Conservation (phyloP, 169 alveolate species). For the Eimeria maxima region DNA sequence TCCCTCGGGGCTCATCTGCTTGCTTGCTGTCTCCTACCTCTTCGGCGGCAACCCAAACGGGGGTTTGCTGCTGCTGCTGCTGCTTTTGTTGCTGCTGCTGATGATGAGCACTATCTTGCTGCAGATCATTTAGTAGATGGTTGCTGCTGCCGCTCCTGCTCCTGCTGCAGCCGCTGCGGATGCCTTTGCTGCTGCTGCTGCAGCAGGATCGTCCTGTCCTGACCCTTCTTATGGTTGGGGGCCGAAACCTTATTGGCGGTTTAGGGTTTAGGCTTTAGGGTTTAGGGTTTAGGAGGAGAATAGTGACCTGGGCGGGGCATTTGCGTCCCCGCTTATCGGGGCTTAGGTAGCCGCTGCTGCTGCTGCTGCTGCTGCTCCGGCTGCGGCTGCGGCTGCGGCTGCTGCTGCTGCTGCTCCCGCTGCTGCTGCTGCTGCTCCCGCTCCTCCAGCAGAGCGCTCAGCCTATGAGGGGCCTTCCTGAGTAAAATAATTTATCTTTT, state of each 20-base stretch:
- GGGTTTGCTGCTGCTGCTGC: slow-evolving; percentile 10
- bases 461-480: neutral
- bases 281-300: neutral
- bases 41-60: neutral
- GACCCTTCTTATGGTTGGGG: neutral
- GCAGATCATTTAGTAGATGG: neutral
- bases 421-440: slow-evolving; percentile 1
- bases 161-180: slow-evolving; percentile 2
- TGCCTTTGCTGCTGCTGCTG: slow-evolving; percentile 1
- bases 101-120: neutral
- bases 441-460: no score
- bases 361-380: neutral
- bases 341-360: slow-evolving; percentile 38
- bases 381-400: no score
- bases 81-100: neutral
- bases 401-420: slow-evolving; percentile 24
- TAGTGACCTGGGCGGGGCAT: neutral
- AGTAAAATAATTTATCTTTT: neutral
- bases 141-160: slow-evolving; percentile 13
- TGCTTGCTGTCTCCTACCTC: slow-evolving; percentile 44
- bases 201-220: slow-evolving; percentile 13
- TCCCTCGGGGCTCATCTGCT: slow-evolving; percentile 45
- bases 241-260: neutral
- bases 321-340: slow-evolving; percentile 40
- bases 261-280: slow-evolving; percentile 5